Conservation (phyloP, 495 filamentous ascomycete species). For the Annulohypoxylon stygium region DNA sequence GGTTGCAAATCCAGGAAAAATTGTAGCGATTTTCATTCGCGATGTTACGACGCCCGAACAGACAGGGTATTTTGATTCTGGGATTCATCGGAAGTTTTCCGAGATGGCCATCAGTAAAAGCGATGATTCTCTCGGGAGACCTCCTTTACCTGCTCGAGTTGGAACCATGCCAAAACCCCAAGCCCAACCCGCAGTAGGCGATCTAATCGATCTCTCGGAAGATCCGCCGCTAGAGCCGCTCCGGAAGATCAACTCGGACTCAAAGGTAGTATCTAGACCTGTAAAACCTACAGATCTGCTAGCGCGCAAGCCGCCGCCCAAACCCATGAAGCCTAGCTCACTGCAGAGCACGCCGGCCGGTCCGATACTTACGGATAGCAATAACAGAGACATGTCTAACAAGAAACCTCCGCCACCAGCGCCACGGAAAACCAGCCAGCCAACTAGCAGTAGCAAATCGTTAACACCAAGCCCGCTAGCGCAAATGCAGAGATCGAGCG, state of each 20-base stretch:
- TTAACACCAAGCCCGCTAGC: conserved; percentile 49
- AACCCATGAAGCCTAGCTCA: conserved; percentile 75
- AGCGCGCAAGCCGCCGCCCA: conserved; percentile 60
- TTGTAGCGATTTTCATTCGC: conserved; percentile 88
- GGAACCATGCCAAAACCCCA: conserved; percentile 33
- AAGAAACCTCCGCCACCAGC: conserved; percentile 38
- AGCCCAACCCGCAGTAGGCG: conserved; percentile 62
- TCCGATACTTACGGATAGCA: conserved; percentile 29
- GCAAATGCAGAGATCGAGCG: conserved; percentile 52
- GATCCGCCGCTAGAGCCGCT: conserved; percentile 55
- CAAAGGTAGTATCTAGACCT: conserved; percentile 28
- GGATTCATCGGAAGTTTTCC: conserved; percentile 54
- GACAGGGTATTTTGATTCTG: conserved; percentile 81
- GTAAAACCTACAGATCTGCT: conserved; percentile 59
- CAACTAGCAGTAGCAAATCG: conserved; percentile 4
- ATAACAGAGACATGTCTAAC: conserved; percentile 22
- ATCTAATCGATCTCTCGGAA: conserved; percentile 74
- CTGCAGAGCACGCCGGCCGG: conserved; percentile 62
- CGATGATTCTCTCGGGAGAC: conserved; percentile 49
- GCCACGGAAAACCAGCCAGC: conserved; percentile 35
- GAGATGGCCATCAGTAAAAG: conserved; percentile 35
- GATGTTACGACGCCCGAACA: conserved; percentile 86
- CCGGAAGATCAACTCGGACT: conserved; percentile 13
- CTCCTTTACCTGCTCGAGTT: conserved; percentile 55
- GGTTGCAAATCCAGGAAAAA: conserved; percentile 80